Evolutionary conservation across 257 asterid genomes (phyloP).

Genomic region (Solanum sparsipilum): DNA sequence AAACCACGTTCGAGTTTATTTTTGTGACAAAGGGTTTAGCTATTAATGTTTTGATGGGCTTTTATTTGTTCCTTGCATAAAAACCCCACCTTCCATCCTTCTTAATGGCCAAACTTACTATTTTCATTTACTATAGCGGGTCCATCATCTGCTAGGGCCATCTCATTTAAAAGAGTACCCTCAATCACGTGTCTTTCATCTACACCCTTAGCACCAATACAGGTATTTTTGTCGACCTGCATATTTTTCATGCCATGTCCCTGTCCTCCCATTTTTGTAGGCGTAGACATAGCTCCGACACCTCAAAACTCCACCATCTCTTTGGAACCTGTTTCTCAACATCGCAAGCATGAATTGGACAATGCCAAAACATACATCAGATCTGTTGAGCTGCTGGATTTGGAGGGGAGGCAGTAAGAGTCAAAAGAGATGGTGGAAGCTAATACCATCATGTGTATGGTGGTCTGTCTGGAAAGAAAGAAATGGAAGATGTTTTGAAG

Average conservation of each 20-base stretch:
- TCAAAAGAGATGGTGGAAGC: neutral
- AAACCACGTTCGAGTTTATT: neutral
- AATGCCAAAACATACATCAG: neutral
- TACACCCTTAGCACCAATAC: neutral
- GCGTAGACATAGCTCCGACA: neutral
- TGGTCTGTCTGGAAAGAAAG: neutral
- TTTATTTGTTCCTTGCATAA: neutral
- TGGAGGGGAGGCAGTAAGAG: neutral
- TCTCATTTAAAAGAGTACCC: neutral
- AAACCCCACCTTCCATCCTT: neutral
- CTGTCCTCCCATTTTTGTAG: neutral
- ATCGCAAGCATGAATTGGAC: neutral
- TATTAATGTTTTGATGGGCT: neutral
- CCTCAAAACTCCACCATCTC: neutral
- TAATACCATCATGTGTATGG: neutral
- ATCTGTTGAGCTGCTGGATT: neutral
- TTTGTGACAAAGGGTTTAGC: neutral
- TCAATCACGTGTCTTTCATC: neutral
- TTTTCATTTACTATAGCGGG: neutral
- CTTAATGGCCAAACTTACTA: neutral
- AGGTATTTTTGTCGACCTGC: neutral
- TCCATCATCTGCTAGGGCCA: neutral
- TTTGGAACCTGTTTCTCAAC: neutral
- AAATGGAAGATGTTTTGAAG: neutral
- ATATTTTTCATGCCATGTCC: neutral